phyloP scores from a whole-genome alignment of 192 early-diverging fungal species.

The Coemansia sp. region DNA sequence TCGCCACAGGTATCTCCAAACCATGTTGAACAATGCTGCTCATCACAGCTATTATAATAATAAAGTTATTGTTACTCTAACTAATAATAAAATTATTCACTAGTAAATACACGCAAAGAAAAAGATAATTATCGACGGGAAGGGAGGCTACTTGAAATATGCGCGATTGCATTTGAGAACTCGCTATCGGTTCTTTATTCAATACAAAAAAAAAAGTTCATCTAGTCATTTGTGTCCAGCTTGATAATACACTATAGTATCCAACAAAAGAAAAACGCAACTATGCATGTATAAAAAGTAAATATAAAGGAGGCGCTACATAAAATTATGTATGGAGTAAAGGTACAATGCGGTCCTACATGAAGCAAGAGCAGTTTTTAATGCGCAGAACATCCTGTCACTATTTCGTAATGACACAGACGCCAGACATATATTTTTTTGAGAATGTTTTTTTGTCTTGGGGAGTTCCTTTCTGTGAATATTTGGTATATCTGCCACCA shows the following conservation, averaged over 20 bases:
- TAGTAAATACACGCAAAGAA: neutral
- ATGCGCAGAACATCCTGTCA: neutral
- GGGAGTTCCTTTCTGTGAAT: neutral
- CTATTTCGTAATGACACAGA: constrained; percentile 1
- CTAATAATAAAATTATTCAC: neutral
- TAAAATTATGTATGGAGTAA: neutral
- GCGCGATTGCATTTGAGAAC: neutral
- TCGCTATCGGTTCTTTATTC: neutral
- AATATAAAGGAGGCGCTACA: neutral
- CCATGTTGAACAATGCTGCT: neutral
- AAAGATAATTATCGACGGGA: neutral
- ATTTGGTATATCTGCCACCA: neutral
- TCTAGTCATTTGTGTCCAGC: no score
- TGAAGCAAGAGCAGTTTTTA: neutral
- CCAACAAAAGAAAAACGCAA: neutral
- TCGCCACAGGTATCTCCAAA: neutral
- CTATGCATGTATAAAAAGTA: neutral
- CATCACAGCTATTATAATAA: no score
- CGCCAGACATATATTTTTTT: constrained; percentile 4
- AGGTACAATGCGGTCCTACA: neutral
- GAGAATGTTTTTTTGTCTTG: neutral
- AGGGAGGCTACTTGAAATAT: neutral
- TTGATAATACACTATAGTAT: no score
- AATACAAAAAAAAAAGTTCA: no score
- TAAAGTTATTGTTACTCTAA: neutral